These are phyloP conservation scores for Huiozyma sinensis DNA, from an alignment of 805 yeast species.

Conservation along the genomic window DNA sequence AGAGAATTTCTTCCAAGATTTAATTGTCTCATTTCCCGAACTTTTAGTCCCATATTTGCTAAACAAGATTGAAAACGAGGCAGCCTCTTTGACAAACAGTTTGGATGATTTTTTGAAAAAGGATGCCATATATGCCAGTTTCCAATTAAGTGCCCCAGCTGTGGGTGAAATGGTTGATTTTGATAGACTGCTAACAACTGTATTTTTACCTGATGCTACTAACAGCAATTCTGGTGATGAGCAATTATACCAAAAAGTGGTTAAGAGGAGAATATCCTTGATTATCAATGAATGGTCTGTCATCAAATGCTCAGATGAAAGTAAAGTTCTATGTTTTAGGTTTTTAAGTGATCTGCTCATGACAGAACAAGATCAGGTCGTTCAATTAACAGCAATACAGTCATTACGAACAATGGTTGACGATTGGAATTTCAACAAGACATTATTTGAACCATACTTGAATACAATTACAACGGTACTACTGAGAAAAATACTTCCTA, in stretches of 20 bases:
- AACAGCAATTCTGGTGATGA: conserved; percentile 31
- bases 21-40: conserved; percentile 53
- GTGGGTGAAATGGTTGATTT: conserved; percentile 59
- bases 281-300: conserved; percentile 75
- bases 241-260: conserved; percentile 38
- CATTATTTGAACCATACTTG: conserved; percentile 55
- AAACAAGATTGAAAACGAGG: conserved; percentile 41
- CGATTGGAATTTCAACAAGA: conserved; percentile 77
- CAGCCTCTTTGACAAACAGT: conserved; percentile 23
- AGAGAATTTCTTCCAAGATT: conserved; percentile 69
- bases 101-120: conserved; percentile 47
- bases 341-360: conserved; percentile 43
- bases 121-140: conserved; percentile 74
- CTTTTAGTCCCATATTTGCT: conserved; percentile 45
- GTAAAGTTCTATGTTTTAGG: conserved; percentile 47
- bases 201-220: conserved; percentile 54
- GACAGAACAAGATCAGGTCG: conserved; percentile 63
- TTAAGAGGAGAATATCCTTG: conserved; percentile 67
- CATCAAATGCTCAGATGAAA: conserved; percentile 49
- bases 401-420: conserved; percentile 60
- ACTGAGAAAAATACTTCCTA: conserved; percentile 37
- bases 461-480: conserved; percentile 40
- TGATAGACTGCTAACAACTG: conserved; percentile 46
- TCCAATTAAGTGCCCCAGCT: conserved; percentile 63
- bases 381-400: conserved; percentile 61